Conservation (phyloP, 2,329 filamentous ascomycete species). For the Pyricularia pennisetigena region DNA sequence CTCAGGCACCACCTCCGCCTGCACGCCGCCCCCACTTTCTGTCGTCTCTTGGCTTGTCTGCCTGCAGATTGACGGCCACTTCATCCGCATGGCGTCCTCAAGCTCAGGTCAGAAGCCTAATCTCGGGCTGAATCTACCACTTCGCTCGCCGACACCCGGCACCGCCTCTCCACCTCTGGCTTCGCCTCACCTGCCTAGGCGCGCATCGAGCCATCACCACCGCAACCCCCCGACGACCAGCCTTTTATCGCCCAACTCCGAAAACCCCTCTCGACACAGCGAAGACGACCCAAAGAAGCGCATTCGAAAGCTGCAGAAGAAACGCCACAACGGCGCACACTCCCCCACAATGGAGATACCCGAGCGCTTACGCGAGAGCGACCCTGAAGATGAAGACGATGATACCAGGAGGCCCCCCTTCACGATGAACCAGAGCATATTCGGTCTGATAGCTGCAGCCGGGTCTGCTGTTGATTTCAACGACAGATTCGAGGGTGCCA, state of each 20-base stretch:
- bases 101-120: not conserved
- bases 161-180: not conserved
- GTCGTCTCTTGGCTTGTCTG: not conserved
- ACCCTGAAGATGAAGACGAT: slow-evolving; percentile 38
- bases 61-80: not conserved
- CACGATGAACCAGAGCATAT: slow-evolving; percentile 91
- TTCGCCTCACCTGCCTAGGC: not conserved
- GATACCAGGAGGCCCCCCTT: slow-evolving; percentile 34
- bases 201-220: not conserved
- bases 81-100: not conserved
- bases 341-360: slow-evolving; percentile 39
- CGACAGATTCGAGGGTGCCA: slow-evolving; percentile 66
- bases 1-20: not conserved
- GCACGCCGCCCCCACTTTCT: not conserved
- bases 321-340: slow-evolving; percentile 26
- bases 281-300: slow-evolving; percentile 28
- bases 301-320: slow-evolving; percentile 34
- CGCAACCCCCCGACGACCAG: not conserved
- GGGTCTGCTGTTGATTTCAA: slow-evolving; percentile 77
- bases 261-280: not conserved
- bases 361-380: slow-evolving; percentile 38
- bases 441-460: slow-evolving; percentile 83
- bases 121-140: not conserved
- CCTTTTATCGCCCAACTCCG: not conserved
- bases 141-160: not conserved